Base-by-base conservation (phyloP, 768 basidiomycete genomes). In the Phallus indusiatus region DNA sequence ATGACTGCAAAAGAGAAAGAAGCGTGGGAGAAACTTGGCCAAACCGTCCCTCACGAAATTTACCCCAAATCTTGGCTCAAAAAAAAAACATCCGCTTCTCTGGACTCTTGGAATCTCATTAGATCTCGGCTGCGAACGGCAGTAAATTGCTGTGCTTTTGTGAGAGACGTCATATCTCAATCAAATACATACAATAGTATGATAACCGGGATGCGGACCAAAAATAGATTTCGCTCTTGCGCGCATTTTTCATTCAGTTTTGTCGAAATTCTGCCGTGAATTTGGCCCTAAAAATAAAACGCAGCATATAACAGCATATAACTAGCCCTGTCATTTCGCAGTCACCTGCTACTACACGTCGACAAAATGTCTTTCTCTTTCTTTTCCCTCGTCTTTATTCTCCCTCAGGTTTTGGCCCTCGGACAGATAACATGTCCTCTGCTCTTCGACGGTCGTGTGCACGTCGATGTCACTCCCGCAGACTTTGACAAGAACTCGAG, bases 401-500 rank as follows among this genome's bases (percentile, higher is more conserved):
- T 42, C 4, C 42, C 42, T 42, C n/a, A 12, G 4, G 42, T 42
- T 42, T 11, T 42, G 5, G 54, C 54, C 7, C 7, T 12, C 1
- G 54, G 21, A 1, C 2, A 42, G 16, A 10, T 34, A 57, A 51
- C 37, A 18, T 65, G 64, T 47, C 56, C 53, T 11, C 16, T 65
- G 7, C 49, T 65, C 16, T 65, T 61, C 22, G 64, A 65, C 17
- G 64, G 64, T 18, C 63, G 64, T 17, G 59, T 65, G n/a, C 21
- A 60, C 5, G 52, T 33, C 3, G 22, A 36, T 3, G 58, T 61
- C 14, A 36, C n/a, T 5, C 46, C 64, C 8, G 61, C 64, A 14
- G 64, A 65, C 36, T 65, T 64, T 33, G 64, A 65, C 61, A 64
- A 64, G 53, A 60, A 65, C 24, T 54, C 64, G n/a, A 65, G 64